Conservation (phyloP, 1,284 basidiomycete genomes). For the Cryptococcus sp. region DNA sequence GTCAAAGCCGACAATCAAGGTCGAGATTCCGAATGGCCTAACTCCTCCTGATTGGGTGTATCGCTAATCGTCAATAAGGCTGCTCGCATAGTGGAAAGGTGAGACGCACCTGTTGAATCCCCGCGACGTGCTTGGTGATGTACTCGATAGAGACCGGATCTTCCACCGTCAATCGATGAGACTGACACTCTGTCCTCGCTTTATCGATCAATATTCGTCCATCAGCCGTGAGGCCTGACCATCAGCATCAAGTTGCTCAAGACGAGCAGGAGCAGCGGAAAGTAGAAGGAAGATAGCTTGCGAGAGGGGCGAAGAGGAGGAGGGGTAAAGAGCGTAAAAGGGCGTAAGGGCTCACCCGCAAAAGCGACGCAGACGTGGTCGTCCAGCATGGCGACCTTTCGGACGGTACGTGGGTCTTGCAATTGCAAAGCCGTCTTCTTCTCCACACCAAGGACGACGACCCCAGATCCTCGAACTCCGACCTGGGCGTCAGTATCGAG, state of each 20-base stretch:
- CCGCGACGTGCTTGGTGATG: constrained; percentile 95
- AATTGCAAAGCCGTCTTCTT: constrained; percentile 97
- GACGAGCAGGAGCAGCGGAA: too few species aligned
- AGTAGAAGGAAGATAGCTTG: too few species aligned
- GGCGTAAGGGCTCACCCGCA: constrained; percentile 62
- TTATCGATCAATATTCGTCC: constrained; percentile 97
- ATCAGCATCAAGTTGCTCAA: too few species aligned
- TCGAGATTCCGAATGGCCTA: constrained; percentile 95
- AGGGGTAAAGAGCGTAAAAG: too few species aligned
- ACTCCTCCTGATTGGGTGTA: constrained; percentile 99
- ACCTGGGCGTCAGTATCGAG: constrained; percentile 55
- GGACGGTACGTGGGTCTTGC: constrained; percentile 94
- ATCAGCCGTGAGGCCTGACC: constrained; percentile 86
- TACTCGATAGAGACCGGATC: constrained; percentile 98
- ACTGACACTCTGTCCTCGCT: constrained; percentile 95
- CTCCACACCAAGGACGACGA: constrained; percentile 96
- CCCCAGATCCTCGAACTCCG: constrained; percentile 88
- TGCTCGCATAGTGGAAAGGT: background rate
- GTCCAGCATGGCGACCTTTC: constrained; percentile 98
- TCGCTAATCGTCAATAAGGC: constrained; percentile 51
- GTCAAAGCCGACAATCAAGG: constrained; percentile 95
- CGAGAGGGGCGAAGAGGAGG: too few species aligned
- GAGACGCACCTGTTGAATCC: constrained; percentile 81
- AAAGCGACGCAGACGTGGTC: constrained; percentile 97
- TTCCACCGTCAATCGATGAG: constrained; percentile 93